Conservation (phyloP, 1,284 basidiomycete species). For the Cutaneotrichosporon cutaneum region DNA sequence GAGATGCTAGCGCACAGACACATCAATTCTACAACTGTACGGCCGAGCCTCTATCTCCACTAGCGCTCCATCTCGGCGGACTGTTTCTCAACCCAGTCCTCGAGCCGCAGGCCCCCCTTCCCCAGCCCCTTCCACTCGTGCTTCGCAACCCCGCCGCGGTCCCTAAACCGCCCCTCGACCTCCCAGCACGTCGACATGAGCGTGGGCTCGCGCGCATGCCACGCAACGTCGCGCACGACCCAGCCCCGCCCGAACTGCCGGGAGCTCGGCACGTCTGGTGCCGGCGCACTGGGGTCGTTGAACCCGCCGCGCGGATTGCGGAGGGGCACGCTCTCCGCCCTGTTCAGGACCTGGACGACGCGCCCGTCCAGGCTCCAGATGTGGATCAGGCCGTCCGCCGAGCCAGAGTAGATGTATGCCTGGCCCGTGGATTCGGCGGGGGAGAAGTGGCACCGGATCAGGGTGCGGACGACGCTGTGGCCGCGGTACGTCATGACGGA, state of each 20-base stretch:
- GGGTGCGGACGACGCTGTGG: slow-evolving; percentile 84
- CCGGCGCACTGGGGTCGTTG: slow-evolving; percentile 47
- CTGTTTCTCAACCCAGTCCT: slow-evolving; percentile 69
- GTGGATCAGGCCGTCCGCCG: slow-evolving; percentile 56
- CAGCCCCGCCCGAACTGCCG: slow-evolving; percentile 23
- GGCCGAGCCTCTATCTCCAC: background rate
- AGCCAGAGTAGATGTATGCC: slow-evolving; percentile 89
- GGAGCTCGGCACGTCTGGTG: slow-evolving; percentile 23
- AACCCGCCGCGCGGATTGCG: slow-evolving; percentile 38
- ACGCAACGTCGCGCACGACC: slow-evolving; percentile 68
- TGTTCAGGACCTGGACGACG: slow-evolving; percentile 64
- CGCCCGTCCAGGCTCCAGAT: slow-evolving; percentile 94
- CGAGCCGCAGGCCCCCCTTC: slow-evolving; percentile 64
- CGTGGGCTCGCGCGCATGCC: slow-evolving; percentile 66
- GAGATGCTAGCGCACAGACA: background rate
- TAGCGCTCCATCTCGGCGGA: slow-evolving; percentile 33
- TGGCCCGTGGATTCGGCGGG: slow-evolving; percentile 86
- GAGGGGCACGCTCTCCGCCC: slow-evolving; percentile 71
- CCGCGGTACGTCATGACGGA: slow-evolving; percentile 95
- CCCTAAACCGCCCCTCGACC: slow-evolving; percentile 55
- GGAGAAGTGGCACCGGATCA: slow-evolving; percentile 95
- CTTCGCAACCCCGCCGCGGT: slow-evolving; percentile 71
- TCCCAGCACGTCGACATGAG: slow-evolving; percentile 92
- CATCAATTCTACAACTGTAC: background rate
- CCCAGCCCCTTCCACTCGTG: slow-evolving; percentile 92